Percentiles rank a stretch among this genome's conserved stretches.
These are phyloP conservation scores for Penicillium corylophilum DNA, from an alignment of 2,329 filamentous ascomycete genomes.

Conservation along the genomic window DNA sequence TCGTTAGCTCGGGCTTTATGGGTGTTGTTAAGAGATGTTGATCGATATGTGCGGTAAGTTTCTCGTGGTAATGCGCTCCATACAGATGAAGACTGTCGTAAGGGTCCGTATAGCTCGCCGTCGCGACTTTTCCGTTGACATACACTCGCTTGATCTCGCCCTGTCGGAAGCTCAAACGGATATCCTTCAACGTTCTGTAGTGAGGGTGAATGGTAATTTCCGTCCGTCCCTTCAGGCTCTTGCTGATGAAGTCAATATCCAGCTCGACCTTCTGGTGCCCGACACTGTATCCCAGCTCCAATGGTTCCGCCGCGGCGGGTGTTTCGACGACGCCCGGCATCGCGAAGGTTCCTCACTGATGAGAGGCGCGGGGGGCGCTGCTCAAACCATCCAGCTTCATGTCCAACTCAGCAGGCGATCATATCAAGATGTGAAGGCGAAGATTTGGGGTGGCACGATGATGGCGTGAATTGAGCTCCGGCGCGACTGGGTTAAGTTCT, in stretches of 20 bases:
- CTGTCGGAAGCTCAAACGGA: conserved; percentile 63
- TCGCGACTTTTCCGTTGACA: conserved; percentile 44
- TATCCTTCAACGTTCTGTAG: conserved; percentile 53
- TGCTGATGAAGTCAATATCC: conserved; percentile 80
- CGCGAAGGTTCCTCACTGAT: conserved; percentile 35
- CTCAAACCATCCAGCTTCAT: conserved; percentile 39
- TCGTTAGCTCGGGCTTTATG: conserved; percentile 57
- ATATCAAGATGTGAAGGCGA: conserved; percentile 2
- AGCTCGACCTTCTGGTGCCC: conserved; percentile 85
- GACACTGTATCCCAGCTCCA: conserved; percentile 54
- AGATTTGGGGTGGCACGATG: background rate
- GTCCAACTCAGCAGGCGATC: conserved; percentile 21
- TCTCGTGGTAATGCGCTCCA: conserved; percentile 72
- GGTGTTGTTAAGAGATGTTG: conserved; percentile 50
- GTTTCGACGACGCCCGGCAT: conserved; percentile 44
- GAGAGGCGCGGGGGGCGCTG: conserved; percentile 40
- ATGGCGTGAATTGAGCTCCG: background rate
- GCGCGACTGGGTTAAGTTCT: conserved; percentile 2
- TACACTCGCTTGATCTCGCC: conserved; percentile 56
- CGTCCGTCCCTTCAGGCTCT: conserved; percentile 72
- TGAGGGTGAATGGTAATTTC: conserved; percentile 75
- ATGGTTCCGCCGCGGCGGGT: conserved; percentile 27
- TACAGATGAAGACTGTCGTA: conserved; percentile 52
- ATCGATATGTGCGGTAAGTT: conserved; percentile 68
- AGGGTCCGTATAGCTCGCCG: conserved; percentile 41